These are phyloP conservation scores for Colletotrichum sp. DNA, from an alignment of 2,329 filamentous ascomycete species.

Conservation along the genomic window DNA sequence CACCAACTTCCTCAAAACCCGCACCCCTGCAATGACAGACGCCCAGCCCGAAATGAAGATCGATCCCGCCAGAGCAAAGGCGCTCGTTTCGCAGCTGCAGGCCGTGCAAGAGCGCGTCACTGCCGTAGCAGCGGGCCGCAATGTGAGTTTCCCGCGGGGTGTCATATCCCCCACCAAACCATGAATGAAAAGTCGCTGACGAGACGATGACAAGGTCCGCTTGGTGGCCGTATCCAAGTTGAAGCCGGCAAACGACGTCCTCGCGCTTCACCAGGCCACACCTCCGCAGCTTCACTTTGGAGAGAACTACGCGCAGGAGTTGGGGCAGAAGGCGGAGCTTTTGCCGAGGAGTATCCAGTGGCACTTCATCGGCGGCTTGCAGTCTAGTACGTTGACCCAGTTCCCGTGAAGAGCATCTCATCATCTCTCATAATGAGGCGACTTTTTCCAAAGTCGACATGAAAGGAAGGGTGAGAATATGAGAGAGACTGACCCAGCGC, in stretches of 20 bases:
- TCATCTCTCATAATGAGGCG: not conserved
- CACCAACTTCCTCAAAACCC: not conserved
- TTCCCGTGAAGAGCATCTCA: not conserved
- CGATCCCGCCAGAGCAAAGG: slow-evolving; percentile 64
- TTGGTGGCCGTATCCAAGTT: slow-evolving; percentile 96
- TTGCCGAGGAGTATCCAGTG: slow-evolving; percentile 81
- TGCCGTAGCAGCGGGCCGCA: slow-evolving; percentile 55
- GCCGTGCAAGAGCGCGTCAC: slow-evolving; percentile 63
- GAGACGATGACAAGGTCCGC: slow-evolving; percentile 62
- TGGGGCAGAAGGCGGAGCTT: slow-evolving; percentile 82
- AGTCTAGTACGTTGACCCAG: slow-evolving; percentile 62
- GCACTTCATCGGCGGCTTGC: slow-evolving; percentile 96
- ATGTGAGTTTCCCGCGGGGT: slow-evolving; percentile 46
- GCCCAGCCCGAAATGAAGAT: slow-evolving; percentile 59
- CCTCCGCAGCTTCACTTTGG: slow-evolving; percentile 74
- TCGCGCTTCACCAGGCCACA: slow-evolving; percentile 72
- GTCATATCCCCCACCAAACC: not conserved
- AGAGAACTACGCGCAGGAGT: slow-evolving; percentile 94
- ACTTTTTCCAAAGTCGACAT: not conserved
- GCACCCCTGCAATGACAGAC: slow-evolving; percentile 18
- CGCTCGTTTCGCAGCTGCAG: slow-evolving; percentile 66
- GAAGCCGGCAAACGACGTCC: slow-evolving; percentile 90
- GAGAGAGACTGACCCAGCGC: not conserved
- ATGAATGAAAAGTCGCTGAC: not conserved
- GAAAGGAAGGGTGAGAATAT: not conserved